Evolutionary conservation across 768 basidiomycete genomes (phyloP), one percentile per base, ranked within the genome.

Genomic region (Lyophyllum shimeji): DNA sequence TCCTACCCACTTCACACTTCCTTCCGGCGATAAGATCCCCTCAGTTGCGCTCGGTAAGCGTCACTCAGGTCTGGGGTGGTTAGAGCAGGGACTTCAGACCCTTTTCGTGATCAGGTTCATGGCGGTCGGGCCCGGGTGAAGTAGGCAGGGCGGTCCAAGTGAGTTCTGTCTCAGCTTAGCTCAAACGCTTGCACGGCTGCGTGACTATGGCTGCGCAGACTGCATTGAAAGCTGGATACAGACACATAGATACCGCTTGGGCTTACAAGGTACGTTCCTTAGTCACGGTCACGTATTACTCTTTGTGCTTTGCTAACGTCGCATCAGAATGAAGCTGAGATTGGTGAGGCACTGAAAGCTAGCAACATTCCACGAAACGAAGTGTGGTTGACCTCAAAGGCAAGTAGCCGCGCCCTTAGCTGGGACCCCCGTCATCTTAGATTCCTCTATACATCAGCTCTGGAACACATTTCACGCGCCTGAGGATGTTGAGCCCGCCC

Each of bases 401-500:
- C 65, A 53, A 25, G 55, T 45, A 15, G 23, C 20, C 18, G 21
- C 25, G n/a, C 15, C 11, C 25, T n/a, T 29, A n/a, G 11, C 23
- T 24, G n/a, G 17, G 27, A 2, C 15, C 27, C n/a, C 18, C 17
- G 15, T 7, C 42, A n/a, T n/a, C 45, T 40, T 11, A 18, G 24
- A 27, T 7, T 17, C 7, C 25, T 13, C 12, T 31, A 5, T 52
- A n/a, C 27, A 7, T 18, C 40, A 86, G 81, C 79, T 93, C n/a
- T 89, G 85, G 85, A 89, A 91, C 67, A 77, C 69, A 1, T 90
- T 87, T 71, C 90, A 93, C 63, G 75, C 78, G 2, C 90, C 90
- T 0, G 82, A 86, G 55, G 85, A 89, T 61, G 79, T 92, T 23
- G 89, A 90, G 64, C 62, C 78, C 1, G 77, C 76, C 11, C 75